Evolutionary conservation across 225 moss, liverwort and hornwort species (phyloP).

Genomic region (Antitrichia curtipendula): DNA sequence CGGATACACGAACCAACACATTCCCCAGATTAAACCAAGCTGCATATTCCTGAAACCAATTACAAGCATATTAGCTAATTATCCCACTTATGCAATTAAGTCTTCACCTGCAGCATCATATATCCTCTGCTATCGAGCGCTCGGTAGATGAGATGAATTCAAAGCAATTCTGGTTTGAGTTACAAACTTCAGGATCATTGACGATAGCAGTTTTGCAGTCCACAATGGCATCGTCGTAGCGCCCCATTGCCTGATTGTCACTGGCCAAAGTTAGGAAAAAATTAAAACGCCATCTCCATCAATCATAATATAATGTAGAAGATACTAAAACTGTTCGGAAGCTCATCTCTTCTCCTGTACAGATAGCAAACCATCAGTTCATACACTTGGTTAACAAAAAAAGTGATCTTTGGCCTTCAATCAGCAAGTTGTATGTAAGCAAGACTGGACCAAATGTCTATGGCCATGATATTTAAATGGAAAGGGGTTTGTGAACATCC

Average conservation of each 20-base stretch:
- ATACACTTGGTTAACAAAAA: background rate
- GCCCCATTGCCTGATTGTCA: constrained; percentile 64
- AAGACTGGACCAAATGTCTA: background rate
- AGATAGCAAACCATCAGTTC: background rate
- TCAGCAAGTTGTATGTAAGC: background rate
- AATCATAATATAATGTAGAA: background rate
- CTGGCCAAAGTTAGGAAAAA: constrained; percentile 7
- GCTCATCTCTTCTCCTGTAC: background rate
- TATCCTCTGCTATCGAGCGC: background rate
- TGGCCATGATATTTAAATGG: background rate
- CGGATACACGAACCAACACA: constrained; percentile 69
- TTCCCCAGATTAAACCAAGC: constrained; percentile 98
- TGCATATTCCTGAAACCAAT: constrained; percentile 67
- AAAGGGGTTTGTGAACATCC: background rate
- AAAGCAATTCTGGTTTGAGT: background rate
- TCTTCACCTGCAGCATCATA: background rate
- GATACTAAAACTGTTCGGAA: background rate
- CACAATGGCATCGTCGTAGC: constrained; percentile 70
- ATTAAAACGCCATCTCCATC: background rate
- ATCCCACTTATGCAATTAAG: background rate
- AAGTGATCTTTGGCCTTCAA: background rate
- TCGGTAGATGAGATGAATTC: background rate
- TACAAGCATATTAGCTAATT: background rate
- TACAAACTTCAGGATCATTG: constrained; percentile 71
- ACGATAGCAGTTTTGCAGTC: constrained; percentile 86